Conservation (phyloP, 345 rosid genomes). For the Lenwebbia sp. region DNA sequence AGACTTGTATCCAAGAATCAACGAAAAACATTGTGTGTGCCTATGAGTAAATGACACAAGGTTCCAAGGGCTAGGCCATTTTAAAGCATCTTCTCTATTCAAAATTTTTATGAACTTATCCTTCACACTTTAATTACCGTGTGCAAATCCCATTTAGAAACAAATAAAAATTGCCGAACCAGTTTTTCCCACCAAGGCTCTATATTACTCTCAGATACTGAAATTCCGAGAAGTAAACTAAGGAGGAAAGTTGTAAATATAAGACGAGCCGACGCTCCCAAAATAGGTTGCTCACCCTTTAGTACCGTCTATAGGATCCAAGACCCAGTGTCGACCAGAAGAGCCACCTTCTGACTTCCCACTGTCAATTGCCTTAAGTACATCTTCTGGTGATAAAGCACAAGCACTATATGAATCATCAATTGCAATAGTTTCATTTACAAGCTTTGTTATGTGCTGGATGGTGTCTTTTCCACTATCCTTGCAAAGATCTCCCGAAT, state of each 20-base stretch:
- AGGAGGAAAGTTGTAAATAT: neutral
- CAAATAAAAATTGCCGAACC: neutral
- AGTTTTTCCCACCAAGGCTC: neutral
- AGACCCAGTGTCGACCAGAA: slow-evolving; percentile 85
- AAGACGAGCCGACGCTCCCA: neutral
- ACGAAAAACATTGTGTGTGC: neutral
- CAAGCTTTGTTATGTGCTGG: slow-evolving; percentile 67
- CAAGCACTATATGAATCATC: slow-evolving; percentile 40
- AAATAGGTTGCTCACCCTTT: slow-evolving; percentile 56
- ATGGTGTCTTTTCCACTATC: slow-evolving; percentile 53
- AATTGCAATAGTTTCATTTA: slow-evolving; percentile 57
- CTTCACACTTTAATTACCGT: neutral
- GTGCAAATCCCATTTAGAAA: neutral
- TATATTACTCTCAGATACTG: neutral
- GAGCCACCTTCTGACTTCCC: slow-evolving; percentile 91
- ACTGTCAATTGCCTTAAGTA: slow-evolving; percentile 61
- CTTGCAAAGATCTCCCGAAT: slow-evolving; percentile 65
- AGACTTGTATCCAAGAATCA: neutral
- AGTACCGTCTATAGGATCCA: slow-evolving; percentile 97
- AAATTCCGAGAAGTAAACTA: neutral
- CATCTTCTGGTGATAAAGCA: slow-evolving; percentile 53
- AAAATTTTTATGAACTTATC: neutral
- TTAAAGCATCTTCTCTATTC: neutral
- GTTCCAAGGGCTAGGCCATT: neutral
- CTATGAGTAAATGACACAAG: neutral